phyloP scores from a whole-genome alignment of 2,329 filamentous ascomycete species.

The Ascomycota sp. region DNA sequence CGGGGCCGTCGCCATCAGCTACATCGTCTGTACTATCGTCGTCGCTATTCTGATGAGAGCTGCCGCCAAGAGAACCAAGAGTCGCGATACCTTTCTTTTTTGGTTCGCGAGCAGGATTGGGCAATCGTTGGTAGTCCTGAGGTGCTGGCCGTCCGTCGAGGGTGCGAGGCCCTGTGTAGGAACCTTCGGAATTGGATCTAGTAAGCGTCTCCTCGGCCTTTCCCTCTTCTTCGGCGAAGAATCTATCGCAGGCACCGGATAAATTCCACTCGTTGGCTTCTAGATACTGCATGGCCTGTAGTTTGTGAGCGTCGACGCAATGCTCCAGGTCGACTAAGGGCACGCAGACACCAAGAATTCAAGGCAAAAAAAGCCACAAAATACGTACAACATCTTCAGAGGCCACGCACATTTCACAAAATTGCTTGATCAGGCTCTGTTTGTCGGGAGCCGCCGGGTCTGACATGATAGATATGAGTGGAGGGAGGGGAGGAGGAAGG shows the following conservation, averaged over 20 bases:
- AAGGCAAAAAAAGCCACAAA: neutral
- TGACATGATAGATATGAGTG: conserved; percentile 8
- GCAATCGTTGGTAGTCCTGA: conserved; percentile 11
- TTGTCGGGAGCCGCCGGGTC: conserved; percentile 5
- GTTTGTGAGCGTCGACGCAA: neutral
- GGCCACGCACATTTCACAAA: conserved; percentile 8
- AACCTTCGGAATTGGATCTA: conserved; percentile 9
- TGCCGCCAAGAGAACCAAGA: conserved; percentile 30
- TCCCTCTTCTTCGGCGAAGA: conserved; percentile 35
- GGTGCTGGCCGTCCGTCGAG: conserved; percentile 39
- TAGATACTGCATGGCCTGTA: conserved; percentile 45
- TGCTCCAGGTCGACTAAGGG: neutral
- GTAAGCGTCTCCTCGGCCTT: conserved; percentile 13
- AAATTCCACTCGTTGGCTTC: conserved; percentile 13
- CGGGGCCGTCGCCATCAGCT: conserved; percentile 30
- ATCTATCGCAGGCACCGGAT: conserved; percentile 30
- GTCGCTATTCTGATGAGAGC: conserved; percentile 26
- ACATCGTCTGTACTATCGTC: conserved; percentile 38
- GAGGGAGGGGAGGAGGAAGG: neutral
- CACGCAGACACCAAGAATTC: neutral
- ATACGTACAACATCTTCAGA: conserved; percentile 8
- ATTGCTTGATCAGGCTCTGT: conserved; percentile 9
- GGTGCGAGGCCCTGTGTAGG: conserved; percentile 38
- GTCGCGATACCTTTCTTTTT: conserved; percentile 41
- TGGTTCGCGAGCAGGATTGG: conserved; percentile 16